phyloP scores from a whole-genome alignment of 306 rosid genomes.

The Medicago ruthenica region DNA sequence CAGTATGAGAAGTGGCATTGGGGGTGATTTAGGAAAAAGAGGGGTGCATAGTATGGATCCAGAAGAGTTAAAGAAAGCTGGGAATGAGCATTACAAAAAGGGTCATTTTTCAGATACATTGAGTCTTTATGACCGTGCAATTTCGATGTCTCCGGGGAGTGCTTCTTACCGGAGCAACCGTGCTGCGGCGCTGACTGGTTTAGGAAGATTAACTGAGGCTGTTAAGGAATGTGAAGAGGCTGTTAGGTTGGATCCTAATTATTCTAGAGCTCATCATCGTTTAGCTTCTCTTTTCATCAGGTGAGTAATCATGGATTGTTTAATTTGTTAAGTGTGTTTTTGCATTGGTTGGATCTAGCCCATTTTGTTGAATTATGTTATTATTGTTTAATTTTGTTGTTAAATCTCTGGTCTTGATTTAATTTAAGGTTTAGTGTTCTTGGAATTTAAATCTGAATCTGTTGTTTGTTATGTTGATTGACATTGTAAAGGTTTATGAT shows the following conservation, averaged over 20 bases:
- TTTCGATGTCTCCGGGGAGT: conserved; percentile 71
- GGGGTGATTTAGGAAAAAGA: conserved; percentile 53
- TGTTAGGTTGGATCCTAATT: conserved; percentile 81
- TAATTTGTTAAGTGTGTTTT: not conserved
- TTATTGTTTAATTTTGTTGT: conserved; percentile 1
- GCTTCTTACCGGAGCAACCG: conserved; percentile 85
- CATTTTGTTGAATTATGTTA: conserved; percentile 19
- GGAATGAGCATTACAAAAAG: conserved; percentile 80
- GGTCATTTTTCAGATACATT: conserved; percentile 81
- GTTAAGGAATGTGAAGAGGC: conserved; percentile 90
- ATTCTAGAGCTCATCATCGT: conserved; percentile 87
- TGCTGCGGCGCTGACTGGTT: conserved; percentile 84
- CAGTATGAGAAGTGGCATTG: not conserved
- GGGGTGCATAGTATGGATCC: conserved; percentile 62
- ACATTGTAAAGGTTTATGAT: conserved; percentile 36
- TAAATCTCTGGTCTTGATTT: conserved; percentile 1
- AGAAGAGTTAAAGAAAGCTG: conserved; percentile 79
- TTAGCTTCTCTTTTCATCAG: conserved; percentile 79
- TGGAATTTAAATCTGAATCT: not conserved
- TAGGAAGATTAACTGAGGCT: conserved; percentile 75
- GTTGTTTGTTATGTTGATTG: conserved; percentile 15
- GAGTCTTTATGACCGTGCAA: conserved; percentile 80
- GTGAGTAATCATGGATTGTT: conserved; percentile 50
- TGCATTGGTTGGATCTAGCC: conserved; percentile 44
- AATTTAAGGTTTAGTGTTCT: not conserved